Conservation (phyloP, 768 basidiomycete species). For the Zangia roseola region DNA sequence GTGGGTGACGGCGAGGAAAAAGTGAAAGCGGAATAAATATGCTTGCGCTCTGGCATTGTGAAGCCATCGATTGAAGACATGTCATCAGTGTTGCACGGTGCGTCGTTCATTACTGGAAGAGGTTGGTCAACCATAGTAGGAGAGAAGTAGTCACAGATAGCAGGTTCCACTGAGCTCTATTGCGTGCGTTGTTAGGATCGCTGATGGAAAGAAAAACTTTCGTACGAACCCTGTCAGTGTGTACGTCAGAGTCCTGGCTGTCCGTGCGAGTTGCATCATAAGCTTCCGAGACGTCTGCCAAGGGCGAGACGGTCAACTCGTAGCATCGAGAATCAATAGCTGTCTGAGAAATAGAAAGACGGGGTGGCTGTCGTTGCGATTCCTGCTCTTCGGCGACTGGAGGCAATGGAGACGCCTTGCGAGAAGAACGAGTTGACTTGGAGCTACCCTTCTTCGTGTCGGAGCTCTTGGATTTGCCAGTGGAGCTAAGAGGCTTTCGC, state of each 20-base stretch:
- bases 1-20: conserved; percentile 73
- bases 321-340: conserved; percentile 74
- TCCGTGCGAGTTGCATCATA: conserved; percentile 48
- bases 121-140: conserved; percentile 15
- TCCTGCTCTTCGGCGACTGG: conserved; percentile 54
- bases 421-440: conserved; percentile 34
- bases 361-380: conserved; percentile 27
- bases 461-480: conserved; percentile 23
- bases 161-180: conserved; percentile 57
- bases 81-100: conserved; percentile 37
- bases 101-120: conserved; percentile 33
- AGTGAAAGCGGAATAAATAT: conserved; percentile 72
- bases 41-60: conserved; percentile 72
- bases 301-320: conserved; percentile 72
- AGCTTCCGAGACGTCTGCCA: conserved; percentile 74
- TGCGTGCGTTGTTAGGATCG: conserved; percentile 22
- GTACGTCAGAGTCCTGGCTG: conserved; percentile 40
- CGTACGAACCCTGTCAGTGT: conserved; percentile 48
- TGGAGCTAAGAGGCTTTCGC: conserved; percentile 45
- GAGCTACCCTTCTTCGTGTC: conserved; percentile 42
- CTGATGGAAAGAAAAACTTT: neutral
- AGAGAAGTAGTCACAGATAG: conserved; percentile 54
- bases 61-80: conserved; percentile 67
- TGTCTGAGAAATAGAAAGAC: conserved; percentile 43
- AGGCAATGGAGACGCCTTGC: conserved; percentile 60